These are phyloP conservation scores for Geotrichum phurueaensis DNA, from an alignment of 1,139 yeast genomes.

Conservation along the genomic window DNA sequence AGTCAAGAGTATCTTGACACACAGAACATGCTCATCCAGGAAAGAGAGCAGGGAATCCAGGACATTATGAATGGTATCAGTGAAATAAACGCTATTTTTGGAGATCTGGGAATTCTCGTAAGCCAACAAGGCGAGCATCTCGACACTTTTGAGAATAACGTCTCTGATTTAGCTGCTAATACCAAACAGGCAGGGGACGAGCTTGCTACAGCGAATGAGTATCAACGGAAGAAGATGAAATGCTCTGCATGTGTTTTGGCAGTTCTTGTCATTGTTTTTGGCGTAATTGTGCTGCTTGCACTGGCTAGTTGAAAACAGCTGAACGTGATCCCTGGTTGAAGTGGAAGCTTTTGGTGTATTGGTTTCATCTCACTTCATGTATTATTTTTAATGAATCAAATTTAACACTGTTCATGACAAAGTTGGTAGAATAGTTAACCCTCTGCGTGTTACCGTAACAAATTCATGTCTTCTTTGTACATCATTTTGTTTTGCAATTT, in stretches of 20 bases:
- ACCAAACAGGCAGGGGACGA: conserved; percentile 68
- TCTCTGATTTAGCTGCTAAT: conserved; percentile 58
- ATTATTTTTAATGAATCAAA: too few species aligned
- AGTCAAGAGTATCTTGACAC: conserved; percentile 68
- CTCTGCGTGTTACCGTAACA: too few species aligned
- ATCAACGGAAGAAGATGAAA: conserved; percentile 61
- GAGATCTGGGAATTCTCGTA: conserved; percentile 71
- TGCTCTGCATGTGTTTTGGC: conserved; percentile 66
- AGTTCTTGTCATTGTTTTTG: conserved; percentile 41
- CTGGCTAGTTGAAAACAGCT: not conserved
- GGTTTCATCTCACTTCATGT: too few species aligned
- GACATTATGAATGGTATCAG: conserved; percentile 70
- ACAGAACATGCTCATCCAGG: conserved; percentile 62
- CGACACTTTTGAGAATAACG: conserved; percentile 76
- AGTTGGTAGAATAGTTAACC: too few species aligned
- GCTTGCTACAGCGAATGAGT: conserved; percentile 63
- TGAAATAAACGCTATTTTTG: conserved; percentile 79
- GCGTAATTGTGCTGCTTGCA: conserved; percentile 42
- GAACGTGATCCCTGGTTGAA: not conserved
- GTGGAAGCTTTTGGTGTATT: not conserved
- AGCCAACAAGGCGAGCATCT: conserved; percentile 79
- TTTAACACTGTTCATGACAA: too few species aligned
- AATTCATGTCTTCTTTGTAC: too few species aligned
- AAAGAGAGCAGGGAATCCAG: conserved; percentile 65
- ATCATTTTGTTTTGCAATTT: too few species aligned